Percentiles rank a stretch among this genome's conserved stretches.
Conservation (phyloP, 768 basidiomycete genomes). For the Neoboletus magnificus region DNA sequence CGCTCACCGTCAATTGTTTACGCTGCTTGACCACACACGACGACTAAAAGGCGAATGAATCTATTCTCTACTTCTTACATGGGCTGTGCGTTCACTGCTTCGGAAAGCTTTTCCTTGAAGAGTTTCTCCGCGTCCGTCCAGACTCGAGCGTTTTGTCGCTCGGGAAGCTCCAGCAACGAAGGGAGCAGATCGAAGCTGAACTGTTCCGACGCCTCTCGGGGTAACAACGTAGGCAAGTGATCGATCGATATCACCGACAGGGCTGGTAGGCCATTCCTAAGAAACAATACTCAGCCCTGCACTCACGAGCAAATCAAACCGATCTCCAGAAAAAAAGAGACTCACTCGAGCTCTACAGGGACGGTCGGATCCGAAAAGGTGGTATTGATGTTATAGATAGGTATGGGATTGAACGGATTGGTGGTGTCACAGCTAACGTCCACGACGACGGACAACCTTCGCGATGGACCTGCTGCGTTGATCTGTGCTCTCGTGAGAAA, state of each 20-base stretch:
- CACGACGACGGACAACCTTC: constrained; percentile 79
- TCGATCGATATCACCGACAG: constrained; percentile 93
- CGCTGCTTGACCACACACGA: no score
- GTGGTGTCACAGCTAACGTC: constrained; percentile 99
- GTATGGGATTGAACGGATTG: constrained; percentile 97
- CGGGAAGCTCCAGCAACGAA: constrained; percentile 73
- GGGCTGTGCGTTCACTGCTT: constrained; percentile 36
- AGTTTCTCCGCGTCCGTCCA: constrained; percentile 88
- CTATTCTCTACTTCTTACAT: no score
- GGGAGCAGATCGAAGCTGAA: constrained; percentile 88
- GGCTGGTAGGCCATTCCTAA: constrained; percentile 59
- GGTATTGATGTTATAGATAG: constrained; percentile 91
- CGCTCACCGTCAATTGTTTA: no score
- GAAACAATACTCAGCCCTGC: constrained; percentile 9
- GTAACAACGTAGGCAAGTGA: constrained; percentile 92
- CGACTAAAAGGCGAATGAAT: no score
- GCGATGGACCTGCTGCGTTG: constrained; percentile 58
- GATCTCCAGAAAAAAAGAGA: no score
- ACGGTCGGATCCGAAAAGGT: constrained; percentile 92
- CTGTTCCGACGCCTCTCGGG: constrained; percentile 95
- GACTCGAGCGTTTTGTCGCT: constrained; percentile 62
- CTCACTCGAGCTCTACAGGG: constrained; percentile 76
- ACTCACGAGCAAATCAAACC: background rate
- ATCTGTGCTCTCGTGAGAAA: constrained; percentile 77
- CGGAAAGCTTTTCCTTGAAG: constrained; percentile 64